phyloP scores from a whole-genome alignment of 805 yeast genomes.

The Dipodascus geniculatus region DNA sequence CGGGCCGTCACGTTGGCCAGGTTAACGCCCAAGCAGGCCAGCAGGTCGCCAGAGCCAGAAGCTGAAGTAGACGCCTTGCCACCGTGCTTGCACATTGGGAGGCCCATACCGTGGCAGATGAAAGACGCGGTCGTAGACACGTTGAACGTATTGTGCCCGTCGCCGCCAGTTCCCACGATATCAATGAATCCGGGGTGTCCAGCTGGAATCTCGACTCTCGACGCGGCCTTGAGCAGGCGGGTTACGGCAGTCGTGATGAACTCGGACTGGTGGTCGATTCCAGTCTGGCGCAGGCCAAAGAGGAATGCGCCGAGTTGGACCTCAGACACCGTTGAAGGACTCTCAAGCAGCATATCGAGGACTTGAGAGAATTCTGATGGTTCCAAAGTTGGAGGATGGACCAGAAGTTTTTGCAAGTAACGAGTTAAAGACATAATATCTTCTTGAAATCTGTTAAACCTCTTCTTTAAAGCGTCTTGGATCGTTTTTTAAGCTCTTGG shows the following conservation, averaged over 20 bases:
- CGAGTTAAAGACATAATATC: conserved; percentile 35
- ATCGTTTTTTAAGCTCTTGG: too few species aligned
- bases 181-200: conserved; percentile 47
- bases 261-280: conserved; percentile 70
- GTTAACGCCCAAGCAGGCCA: conserved; percentile 74
- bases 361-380: conserved; percentile 57
- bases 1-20: conserved; percentile 50
- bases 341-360: conserved; percentile 46
- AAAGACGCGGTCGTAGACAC: conserved; percentile 93
- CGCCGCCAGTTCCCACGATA: conserved; percentile 98
- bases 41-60: conserved; percentile 89
- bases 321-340: conserved; percentile 39
- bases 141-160: conserved; percentile 93
- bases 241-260: conserved; percentile 79
- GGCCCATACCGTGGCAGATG: conserved; percentile 78
- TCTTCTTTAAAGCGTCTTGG: too few species aligned
- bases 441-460: too few species aligned
- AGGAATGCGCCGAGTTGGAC: conserved; percentile 71
- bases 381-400: conserved; percentile 48
- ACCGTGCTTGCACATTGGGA: conserved; percentile 87
- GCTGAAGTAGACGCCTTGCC: conserved; percentile 92
- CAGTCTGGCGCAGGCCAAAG: conserved; percentile 60
- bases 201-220: conserved; percentile 12
- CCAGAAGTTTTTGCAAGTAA: conserved; percentile 52
- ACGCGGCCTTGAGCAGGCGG: conserved; percentile 47